A percentile compares a stretch with the other conserved stretches of the same genome.
These are phyloP conservation scores for Tricholoma furcatifolium DNA, from an alignment of 768 basidiomycete species.

Conservation along the genomic window DNA sequence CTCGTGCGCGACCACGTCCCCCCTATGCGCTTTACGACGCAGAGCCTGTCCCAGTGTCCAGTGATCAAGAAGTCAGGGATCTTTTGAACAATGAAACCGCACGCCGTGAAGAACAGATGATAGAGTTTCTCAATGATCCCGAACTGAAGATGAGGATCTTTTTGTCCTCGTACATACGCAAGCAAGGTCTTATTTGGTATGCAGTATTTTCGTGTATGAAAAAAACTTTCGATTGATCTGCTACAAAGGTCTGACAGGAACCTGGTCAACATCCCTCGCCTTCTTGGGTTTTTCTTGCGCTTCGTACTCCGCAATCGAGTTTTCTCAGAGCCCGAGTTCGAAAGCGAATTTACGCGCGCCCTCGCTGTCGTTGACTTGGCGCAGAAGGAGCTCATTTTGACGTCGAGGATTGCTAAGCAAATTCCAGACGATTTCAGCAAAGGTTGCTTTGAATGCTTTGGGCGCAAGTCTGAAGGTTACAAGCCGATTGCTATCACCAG, in stretches of 20 bases:
- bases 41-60: constrained; percentile 29
- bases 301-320: constrained; percentile 58
- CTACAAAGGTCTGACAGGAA: constrained; percentile 43
- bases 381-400: constrained; percentile 49
- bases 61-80: constrained; percentile 35
- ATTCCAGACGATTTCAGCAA: constrained; percentile 51
- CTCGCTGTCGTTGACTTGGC: constrained; percentile 42
- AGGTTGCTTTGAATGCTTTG: constrained; percentile 51
- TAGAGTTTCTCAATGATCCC: constrained; percentile 61
- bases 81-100: constrained; percentile 36
- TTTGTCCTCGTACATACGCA: constrained; percentile 66
- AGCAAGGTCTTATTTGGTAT: constrained; percentile 72
- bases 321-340: constrained; percentile 46
- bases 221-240: neutral
- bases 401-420: constrained; percentile 41
- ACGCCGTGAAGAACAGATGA: constrained; percentile 41
- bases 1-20: constrained; percentile 30
- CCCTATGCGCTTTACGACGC: constrained; percentile 38
- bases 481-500: constrained; percentile 23
- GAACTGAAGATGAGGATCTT: constrained; percentile 59
- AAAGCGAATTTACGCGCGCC: constrained; percentile 45
- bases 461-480: constrained; percentile 40
- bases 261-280: constrained; percentile 48
- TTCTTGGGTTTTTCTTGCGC: constrained; percentile 58
- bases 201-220: constrained; percentile 10